Percentiles rank a stretch among this genome's conserved stretches.
phyloP scores from a whole-genome alignment of 129 eudicot genomes.

The Chrysanthemum seticuspe region DNA sequence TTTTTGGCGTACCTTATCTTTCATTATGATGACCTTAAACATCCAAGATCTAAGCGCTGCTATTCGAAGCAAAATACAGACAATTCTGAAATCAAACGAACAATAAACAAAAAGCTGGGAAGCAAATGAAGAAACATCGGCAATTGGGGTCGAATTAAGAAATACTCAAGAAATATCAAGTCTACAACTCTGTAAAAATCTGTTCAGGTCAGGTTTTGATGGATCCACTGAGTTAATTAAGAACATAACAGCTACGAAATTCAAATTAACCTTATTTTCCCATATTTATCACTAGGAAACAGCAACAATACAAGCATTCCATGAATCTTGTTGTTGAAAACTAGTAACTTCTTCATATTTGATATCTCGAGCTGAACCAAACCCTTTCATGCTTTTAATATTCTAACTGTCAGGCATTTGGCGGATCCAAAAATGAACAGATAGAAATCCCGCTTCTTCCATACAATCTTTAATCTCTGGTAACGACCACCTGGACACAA shows the following conservation, averaged over 20 bases:
- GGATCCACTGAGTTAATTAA: constrained; percentile 9
- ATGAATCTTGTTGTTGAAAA: constrained; percentile 88
- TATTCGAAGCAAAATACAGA: too few species aligned
- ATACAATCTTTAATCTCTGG: constrained; percentile 94
- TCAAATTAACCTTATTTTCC: background rate
- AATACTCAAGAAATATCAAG: background rate
- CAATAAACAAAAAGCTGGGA: too few species aligned
- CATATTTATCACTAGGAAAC: constrained; percentile 45
- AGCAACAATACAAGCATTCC: constrained; percentile 90
- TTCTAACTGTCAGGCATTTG: constrained; percentile 80
- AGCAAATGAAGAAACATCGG: too few species aligned
- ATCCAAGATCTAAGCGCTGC: too few species aligned
- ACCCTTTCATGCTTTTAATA: constrained; percentile 66
- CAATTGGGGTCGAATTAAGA: background rate
- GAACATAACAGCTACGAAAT: constrained; percentile 6
- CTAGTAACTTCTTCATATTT: constrained; percentile 88
- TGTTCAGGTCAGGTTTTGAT: background rate
- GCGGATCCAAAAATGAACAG: constrained; percentile 91
- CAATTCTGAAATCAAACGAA: too few species aligned
- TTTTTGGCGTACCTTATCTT: too few species aligned
- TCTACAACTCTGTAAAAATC: background rate
- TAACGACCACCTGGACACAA: constrained; percentile 79
- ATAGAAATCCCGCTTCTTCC: constrained; percentile 85
- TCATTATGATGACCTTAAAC: too few species aligned
- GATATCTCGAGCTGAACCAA: constrained; percentile 55